These are phyloP conservation scores for Oidiodendron maius DNA, from an alignment of 495 filamentous ascomycete genomes.

Conservation along the genomic window DNA sequence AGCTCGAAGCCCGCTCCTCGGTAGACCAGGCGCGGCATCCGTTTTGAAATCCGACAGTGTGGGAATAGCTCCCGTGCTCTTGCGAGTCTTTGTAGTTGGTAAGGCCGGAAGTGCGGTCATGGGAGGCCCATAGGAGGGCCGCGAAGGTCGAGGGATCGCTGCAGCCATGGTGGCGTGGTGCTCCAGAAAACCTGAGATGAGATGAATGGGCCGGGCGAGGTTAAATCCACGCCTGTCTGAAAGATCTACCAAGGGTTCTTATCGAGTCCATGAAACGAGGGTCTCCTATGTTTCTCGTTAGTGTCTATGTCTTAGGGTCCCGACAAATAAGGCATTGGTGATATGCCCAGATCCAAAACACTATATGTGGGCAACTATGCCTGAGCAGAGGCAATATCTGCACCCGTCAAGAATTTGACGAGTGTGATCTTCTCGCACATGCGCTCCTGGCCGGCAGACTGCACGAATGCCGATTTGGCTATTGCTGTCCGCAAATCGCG, in stretches of 20 bases:
- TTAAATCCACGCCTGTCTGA: conserved; percentile 7
- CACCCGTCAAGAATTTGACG: no score
- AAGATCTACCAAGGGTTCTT: conserved; percentile 7
- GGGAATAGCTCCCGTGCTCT: conserved; percentile 46
- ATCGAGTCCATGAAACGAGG: conserved; percentile 22
- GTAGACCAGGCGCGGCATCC: conserved; percentile 34
- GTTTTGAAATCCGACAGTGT: conserved; percentile 38
- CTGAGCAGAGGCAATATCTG: no score
- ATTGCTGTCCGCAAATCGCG: no score
- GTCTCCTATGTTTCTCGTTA: no score
- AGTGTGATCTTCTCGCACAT: no score
- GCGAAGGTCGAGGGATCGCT: conserved; percentile 53
- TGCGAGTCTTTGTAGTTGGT: conserved; percentile 65
- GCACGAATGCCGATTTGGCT: no score
- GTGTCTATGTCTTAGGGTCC: no score
- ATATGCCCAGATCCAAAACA: conserved; percentile 13
- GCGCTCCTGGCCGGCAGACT: no score
- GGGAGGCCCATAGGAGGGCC: conserved; percentile 50
- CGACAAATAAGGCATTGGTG: not conserved
- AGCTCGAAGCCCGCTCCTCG: conserved; percentile 53
- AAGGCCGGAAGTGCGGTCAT: conserved; percentile 62
- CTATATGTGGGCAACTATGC: conserved; percentile 20
- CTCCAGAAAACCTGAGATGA: conserved; percentile 1
- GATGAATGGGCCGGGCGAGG: conserved; percentile 1
- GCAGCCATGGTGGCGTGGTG: conserved; percentile 44